phyloP scores from a whole-genome alignment of 768 basidiomycete species.

The Hygrophoropsis aurantiaca region DNA sequence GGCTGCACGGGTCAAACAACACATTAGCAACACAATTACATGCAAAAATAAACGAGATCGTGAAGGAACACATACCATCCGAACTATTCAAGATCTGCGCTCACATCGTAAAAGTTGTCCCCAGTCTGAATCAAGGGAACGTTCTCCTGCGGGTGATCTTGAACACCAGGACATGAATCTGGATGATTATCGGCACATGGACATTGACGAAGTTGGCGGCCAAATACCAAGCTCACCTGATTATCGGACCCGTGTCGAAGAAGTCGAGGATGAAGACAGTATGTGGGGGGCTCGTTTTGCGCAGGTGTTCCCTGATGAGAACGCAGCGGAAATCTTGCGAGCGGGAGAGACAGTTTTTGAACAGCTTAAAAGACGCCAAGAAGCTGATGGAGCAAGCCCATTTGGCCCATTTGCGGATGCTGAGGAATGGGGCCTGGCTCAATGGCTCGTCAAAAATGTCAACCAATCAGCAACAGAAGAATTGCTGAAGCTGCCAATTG shows the following conservation, averaged over 20 bases:
- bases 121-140: too few species aligned
- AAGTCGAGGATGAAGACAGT: not conserved
- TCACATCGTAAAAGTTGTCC: too few species aligned
- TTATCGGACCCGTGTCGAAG: not conserved
- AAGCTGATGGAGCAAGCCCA: not conserved
- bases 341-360: not conserved
- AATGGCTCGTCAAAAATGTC: conserved; percentile 28
- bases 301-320: not conserved
- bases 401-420: conserved; percentile 25
- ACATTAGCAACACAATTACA: conserved; percentile 1
- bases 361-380: not conserved
- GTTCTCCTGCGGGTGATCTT: too few species aligned
- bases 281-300: not conserved
- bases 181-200: too few species aligned
- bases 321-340: not conserved
- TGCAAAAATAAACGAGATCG: not conserved
- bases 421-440: conserved; percentile 35
- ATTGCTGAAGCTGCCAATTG: conserved; percentile 30
- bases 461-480: conserved; percentile 28
- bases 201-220: too few species aligned
- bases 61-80: too few species aligned
- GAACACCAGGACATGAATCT: too few species aligned
- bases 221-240: too few species aligned
- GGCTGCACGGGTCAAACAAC: not conserved
- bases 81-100: too few species aligned